Percentiles rank a stretch among this genome's conserved stretches.
These are phyloP conservation scores for Nicotiana paniculata DNA, from an alignment of 257 asterid genomes.

Conservation along the genomic window DNA sequence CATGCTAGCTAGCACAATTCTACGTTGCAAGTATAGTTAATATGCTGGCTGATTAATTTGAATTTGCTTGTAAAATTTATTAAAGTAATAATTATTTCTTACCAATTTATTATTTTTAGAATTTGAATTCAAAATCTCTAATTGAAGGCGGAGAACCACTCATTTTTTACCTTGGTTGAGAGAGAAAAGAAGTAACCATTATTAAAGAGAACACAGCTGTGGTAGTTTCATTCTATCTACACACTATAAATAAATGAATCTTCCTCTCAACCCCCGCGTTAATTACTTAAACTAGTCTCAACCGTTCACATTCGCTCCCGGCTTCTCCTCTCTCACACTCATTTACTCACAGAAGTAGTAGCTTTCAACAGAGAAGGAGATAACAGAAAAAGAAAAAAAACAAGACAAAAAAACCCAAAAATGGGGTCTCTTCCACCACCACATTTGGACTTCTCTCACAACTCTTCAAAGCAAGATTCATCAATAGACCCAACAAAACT, in stretches of 20 bases:
- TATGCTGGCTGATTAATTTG: too few species aligned
- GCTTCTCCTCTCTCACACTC: not conserved
- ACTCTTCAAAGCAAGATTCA: not conserved
- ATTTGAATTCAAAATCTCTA: not conserved
- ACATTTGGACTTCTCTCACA: not conserved
- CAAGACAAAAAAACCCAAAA: not conserved
- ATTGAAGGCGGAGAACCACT: too few species aligned
- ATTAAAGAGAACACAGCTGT: too few species aligned
- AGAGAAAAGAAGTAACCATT: too few species aligned
- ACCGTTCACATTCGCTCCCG: not conserved
- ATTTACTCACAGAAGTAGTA: not conserved
- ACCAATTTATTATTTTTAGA: too few species aligned
- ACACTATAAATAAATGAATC: not conserved
- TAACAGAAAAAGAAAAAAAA: not conserved
- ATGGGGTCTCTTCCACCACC: slow-evolving; percentile 31
- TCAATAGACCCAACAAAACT: slow-evolving; percentile 43
- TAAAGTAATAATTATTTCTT: too few species aligned
- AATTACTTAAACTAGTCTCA: not conserved
- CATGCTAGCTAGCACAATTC: too few species aligned
- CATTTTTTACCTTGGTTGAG: too few species aligned
- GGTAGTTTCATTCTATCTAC: not conserved
- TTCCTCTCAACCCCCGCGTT: slow-evolving; percentile 7
- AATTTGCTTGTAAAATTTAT: too few species aligned
- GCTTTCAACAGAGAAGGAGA: not conserved
- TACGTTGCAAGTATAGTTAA: too few species aligned